Conservation (phyloP, 2,329 filamentous ascomycete genomes). For the Hymenoscyphus albidus region DNA sequence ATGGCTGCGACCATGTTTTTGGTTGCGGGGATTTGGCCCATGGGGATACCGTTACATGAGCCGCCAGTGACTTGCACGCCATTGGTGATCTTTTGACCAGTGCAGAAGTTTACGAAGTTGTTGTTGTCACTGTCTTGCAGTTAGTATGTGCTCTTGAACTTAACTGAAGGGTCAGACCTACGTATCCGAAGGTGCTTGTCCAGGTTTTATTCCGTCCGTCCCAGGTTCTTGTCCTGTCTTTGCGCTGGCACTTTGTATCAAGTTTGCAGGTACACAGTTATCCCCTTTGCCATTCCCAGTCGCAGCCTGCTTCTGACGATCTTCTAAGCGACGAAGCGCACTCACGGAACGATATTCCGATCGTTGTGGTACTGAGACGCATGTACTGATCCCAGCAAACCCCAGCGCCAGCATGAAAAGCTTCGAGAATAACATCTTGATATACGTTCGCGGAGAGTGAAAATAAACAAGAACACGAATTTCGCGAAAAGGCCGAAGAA, state of each 20-base stretch:
- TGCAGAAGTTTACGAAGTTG: constrained; percentile 33
- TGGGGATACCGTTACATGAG: constrained; percentile 50
- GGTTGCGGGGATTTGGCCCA: constrained; percentile 12
- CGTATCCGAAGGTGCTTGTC: constrained; percentile 28
- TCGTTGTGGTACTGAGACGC: background rate
- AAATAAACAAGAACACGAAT: background rate
- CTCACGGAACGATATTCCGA: background rate
- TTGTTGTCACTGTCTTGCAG: constrained; percentile 42
- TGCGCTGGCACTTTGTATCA: constrained; percentile 21
- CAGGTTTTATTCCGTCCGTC: constrained; percentile 44
- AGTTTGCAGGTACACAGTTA: constrained; percentile 38
- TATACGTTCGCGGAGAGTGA: background rate
- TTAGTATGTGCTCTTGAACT: background rate
- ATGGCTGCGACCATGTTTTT: constrained; percentile 24
- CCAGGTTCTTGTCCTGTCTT: constrained; percentile 12
- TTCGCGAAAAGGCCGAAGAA: background rate
- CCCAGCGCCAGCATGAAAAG: constrained; percentile 5
- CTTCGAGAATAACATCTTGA: constrained; percentile 6
- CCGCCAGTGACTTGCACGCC: constrained; percentile 52
- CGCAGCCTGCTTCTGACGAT: background rate
- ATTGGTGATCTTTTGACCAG: constrained; percentile 48
- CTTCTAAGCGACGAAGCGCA: background rate
- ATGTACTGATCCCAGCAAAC: constrained; percentile 2
- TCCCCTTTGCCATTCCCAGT: constrained; percentile 7
- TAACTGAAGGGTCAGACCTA: constrained; percentile 25